Evolutionary conservation across 2,329 filamentous ascomycete genomes (phyloP), one percentile per base, ranked within the genome.

Genomic region (Fusarium cyanostomum): DNA sequence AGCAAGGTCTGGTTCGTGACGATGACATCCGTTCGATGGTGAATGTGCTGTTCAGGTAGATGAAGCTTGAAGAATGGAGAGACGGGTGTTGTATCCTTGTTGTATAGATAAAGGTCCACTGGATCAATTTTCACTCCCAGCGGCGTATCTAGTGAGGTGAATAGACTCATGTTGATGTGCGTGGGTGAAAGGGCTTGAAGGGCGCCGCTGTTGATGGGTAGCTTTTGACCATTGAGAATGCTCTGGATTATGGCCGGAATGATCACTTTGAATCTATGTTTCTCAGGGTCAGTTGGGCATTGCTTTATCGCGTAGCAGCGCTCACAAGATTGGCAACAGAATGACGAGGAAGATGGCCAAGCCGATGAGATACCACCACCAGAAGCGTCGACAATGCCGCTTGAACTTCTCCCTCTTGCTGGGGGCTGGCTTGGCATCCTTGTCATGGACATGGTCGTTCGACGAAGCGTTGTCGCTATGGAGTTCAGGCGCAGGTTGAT

Each of bases 231-330:
- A 26, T 79, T 74, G 52, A 84, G 75, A 16, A 83, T 78, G 26
- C 71, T 66, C 58, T 81, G 80, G 2, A 80, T 76, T 28, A 82
- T 77, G n/a, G 76, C 76, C 1, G 81, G 81, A 26, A 83, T 74
- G 8, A 80, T 78, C 15, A 81, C 74, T 16, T 76, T 71, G 71
- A 83, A 83, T 27, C 81, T 83, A 15, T 6, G 21, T n/a, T 5
- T 8, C 8, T 21, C 8, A 5, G 9, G 2, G 6, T 41, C 8
- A 31, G 18, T 15, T 3, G 1, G 3, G 11, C 24, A 9, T 4
- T 7, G 6, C 5, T 27, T n/a, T 6, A 2, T 24, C 8, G n/a
- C 11, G 3, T 8, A 16, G 4, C 10, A 2, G 15, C 12, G 75
- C 80, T 73, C 72, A 83, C 81, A 82, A 60, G 15, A 83, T 66